Base-by-base conservation (phyloP, 1,139 yeast genomes). In the Schwanniomyces etchellsii region DNA sequence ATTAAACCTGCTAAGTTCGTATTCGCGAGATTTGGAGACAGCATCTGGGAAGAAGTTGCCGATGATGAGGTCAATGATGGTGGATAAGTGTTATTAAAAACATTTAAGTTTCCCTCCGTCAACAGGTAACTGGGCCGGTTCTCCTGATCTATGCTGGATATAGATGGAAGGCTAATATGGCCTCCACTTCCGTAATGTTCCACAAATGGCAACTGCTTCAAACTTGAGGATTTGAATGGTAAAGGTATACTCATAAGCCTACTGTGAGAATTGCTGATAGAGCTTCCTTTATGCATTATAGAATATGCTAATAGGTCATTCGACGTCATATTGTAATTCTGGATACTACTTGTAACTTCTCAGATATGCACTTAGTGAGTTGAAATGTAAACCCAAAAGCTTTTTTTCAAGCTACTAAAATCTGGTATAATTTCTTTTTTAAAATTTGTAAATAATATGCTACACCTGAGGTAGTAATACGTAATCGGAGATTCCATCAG, bases 291-390 rank as follows among this genome's bases (percentile, higher is more conserved):
- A 36, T 53, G 49, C 64, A 58, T 59, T 24, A 60, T 59, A 14
- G 65, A 59, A 35, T 60, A 60, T 32, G 56, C 42, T 42, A 59
- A 47, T 39, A 60, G 50, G 36, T 54, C 60, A 44, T 53, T 54
- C 14, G 59, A 50, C 27, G 51, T 40, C 49, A 52, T 52, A 5
- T 23, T 23, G 25, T 9, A 23, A 23, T 9, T 7, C 9, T 14
- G 21, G 10, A 18, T 18, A 18, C 31, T n/a, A n/a, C n/a, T n/a
- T n/a, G n/a, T n/a, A n/a, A 18, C 21, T 18, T n/a, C 21, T 18
- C 21, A n/a, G 9, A 18, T 18, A n/a, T 18, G 21, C 21, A 18
- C n/a, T 18, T n/a, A 9, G 10, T 9, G n/a, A 18, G 21, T 9
- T 18, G 21, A 18, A 18, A 18, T 9, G n/a, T 9, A n/a, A 18